Percentiles rank a stretch among this genome's conserved stretches.
These are phyloP conservation scores for Phlegmacium glaucopus DNA, from an alignment of 768 basidiomycete genomes.

Conservation along the genomic window DNA sequence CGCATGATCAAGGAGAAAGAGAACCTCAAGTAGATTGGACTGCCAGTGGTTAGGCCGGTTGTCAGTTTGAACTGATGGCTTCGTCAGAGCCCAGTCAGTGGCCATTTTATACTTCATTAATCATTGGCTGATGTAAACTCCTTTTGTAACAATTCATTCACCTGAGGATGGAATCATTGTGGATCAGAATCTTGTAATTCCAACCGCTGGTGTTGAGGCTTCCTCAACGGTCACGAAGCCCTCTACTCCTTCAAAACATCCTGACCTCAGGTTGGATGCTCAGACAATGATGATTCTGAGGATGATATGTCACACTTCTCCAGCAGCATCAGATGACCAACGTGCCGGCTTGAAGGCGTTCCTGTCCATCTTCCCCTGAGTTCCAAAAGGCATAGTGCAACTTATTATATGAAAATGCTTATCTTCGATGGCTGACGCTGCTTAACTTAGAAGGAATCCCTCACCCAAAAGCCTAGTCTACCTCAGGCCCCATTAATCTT, in stretches of 20 bases:
- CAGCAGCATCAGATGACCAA: not conserved
- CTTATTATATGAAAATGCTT: not conserved
- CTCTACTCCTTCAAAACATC: not conserved
- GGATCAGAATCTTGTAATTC: not conserved
- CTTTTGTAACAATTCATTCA: too few relatives aligned
- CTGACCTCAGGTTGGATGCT: not conserved
- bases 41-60: constrained; percentile 24
- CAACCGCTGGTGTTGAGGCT: too few relatives aligned
- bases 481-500: too few relatives aligned
- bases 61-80: constrained; percentile 38
- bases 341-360: constrained; percentile 13
- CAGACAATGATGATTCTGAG: constrained; percentile 15
- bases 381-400: constrained; percentile 9
- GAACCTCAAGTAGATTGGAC: not conserved
- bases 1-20: too few relatives aligned
- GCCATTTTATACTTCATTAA: not conserved
- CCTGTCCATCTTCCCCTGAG: constrained; percentile 10
- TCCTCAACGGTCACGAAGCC: not conserved
- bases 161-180: too few relatives aligned
- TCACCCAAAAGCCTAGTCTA: too few relatives aligned
- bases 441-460: too few relatives aligned
- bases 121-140: not conserved
- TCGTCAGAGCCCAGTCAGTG: constrained; percentile 30
- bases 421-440: too few relatives aligned
- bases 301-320: constrained; percentile 21